A percentile compares a stretch with the other conserved stretches of the same genome.
These are phyloP conservation scores for Pulveroboletus frians DNA, from an alignment of 768 basidiomycete species.

Conservation along the genomic window DNA sequence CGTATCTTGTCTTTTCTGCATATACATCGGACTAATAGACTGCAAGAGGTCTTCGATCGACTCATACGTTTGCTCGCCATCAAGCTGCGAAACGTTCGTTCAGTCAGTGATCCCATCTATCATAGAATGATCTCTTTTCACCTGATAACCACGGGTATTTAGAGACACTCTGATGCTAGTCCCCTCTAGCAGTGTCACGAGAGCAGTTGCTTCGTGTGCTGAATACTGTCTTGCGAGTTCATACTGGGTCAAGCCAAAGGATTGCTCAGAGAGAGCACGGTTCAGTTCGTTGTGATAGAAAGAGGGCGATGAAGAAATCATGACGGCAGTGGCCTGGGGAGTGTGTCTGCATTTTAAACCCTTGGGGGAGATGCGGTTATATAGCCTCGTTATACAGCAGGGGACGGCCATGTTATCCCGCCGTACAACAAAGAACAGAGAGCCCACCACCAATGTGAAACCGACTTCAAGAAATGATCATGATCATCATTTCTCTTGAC, in stretches of 20 bases:
- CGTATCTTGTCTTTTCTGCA: conserved; percentile 40
- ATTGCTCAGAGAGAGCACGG: conserved; percentile 52
- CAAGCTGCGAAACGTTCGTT: conserved; percentile 19
- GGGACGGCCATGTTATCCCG: conserved; percentile 22
- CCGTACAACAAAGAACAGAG: not conserved
- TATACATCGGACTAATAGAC: conserved; percentile 51
- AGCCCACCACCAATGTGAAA: conserved; percentile 14
- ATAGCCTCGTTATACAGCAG: conserved; percentile 27
- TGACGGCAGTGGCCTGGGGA: conserved; percentile 6
- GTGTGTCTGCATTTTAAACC: conserved; percentile 16
- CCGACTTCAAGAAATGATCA: conserved; percentile 18
- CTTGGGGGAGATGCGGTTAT: conserved; percentile 20
- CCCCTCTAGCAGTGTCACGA: conserved; percentile 55
- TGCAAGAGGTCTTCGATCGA: conserved; percentile 55
- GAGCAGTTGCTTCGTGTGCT: conserved; percentile 46
- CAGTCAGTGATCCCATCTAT: conserved; percentile 6
- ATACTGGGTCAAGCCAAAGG: conserved; percentile 50
- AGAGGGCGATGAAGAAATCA: conserved; percentile 16
- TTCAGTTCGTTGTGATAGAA: conserved; percentile 46
- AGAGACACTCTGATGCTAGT: conserved; percentile 42
- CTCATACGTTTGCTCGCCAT: conserved; percentile 41
- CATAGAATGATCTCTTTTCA: conserved; percentile 24
- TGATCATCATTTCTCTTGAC: conserved; percentile 23
- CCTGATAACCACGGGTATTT: conserved; percentile 52
- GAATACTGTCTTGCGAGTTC: conserved; percentile 34